Percentiles rank a stretch among this genome's conserved stretches.
Evolutionary conservation across 1,284 basidiomycete species (phyloP).

Genomic region (Trametes sp.): DNA sequence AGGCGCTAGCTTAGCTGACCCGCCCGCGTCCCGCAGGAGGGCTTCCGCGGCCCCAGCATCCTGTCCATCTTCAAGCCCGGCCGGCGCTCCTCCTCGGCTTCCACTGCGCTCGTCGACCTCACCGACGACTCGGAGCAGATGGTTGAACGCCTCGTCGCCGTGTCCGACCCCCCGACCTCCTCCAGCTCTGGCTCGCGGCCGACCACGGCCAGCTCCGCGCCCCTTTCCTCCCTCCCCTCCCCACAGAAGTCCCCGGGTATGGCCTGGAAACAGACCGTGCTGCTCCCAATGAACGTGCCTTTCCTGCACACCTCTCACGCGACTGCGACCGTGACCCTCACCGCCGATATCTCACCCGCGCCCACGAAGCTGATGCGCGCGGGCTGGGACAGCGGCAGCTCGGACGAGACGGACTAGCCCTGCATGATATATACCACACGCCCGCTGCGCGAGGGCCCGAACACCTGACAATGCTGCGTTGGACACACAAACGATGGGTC

Average conservation of each 20-base stretch:
- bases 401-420: constrained; percentile 49
- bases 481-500: constrained; percentile 29
- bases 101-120: constrained; percentile 30
- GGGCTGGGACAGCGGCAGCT: constrained; percentile 60
- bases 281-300: constrained; percentile 45
- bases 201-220: constrained; percentile 24
- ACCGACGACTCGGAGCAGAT: constrained; percentile 39
- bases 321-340: constrained; percentile 44
- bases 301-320: constrained; percentile 45
- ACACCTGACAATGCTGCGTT: constrained; percentile 31
- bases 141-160: constrained; percentile 39
- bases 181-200: constrained; percentile 25
- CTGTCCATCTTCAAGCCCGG: constrained; percentile 30
- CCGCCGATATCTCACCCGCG: constrained; percentile 49
- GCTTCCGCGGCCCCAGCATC: constrained; percentile 30
- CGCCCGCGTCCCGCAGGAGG: constrained; percentile 20
- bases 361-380: constrained; percentile 59
- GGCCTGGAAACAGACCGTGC: constrained; percentile 49
- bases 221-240: constrained; percentile 20
- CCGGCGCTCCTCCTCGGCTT: constrained; percentile 30
- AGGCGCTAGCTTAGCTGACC: constrained; percentile 21
- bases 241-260: constrained; percentile 41
- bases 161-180: constrained; percentile 22
- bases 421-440: constrained; percentile 6
- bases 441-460: constrained; percentile 5